These are phyloP conservation scores for Aspergillus piperis DNA, from an alignment of 2,329 filamentous ascomycete genomes.

Conservation along the genomic window DNA sequence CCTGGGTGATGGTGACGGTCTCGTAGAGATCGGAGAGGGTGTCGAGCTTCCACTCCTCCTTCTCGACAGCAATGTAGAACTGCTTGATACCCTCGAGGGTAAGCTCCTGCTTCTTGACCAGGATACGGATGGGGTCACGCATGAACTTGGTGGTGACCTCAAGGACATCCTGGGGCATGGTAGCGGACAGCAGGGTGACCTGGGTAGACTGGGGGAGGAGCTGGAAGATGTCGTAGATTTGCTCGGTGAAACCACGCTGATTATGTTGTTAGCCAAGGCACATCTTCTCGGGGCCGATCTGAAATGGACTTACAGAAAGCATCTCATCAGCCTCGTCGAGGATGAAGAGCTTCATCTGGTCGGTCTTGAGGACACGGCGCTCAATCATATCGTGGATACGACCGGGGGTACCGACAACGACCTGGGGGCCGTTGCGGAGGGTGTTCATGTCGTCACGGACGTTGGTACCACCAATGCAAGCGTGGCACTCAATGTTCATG, in stretches of 20 bases:
- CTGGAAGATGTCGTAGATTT: conserved; percentile 99
- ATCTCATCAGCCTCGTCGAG: conserved; percentile 99
- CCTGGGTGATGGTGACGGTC: conserved; percentile 98
- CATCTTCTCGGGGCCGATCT: not conserved
- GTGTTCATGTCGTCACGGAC: conserved; percentile 99
- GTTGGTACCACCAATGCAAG: conserved; percentile 97
- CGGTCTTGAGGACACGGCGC: conserved; percentile 93
- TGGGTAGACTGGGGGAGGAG: conserved; percentile 96
- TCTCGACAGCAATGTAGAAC: conserved; percentile 99
- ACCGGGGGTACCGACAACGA: conserved; percentile 96
- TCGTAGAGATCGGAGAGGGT: conserved; percentile 98
- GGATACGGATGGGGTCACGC: conserved; percentile 97
- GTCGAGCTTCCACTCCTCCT: conserved; percentile 99
- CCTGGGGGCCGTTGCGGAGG: conserved; percentile 91
- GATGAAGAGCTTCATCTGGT: conserved; percentile 99
- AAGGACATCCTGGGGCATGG: conserved; percentile 97
- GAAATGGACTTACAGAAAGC: conserved; percentile 55
- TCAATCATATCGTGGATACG: conserved; percentile 99
- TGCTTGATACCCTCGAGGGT: conserved; percentile 99
- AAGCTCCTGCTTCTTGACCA: conserved; percentile 99
- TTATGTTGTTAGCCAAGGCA: conserved; percentile 15
- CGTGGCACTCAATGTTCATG: conserved; percentile 99
- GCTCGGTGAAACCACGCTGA: conserved; percentile 96
- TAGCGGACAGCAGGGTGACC: conserved; percentile 96
- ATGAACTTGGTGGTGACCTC: conserved; percentile 99